Base-by-base conservation (phyloP, 192 early-diverging fungal genomes). In the Globomyces pollinis-pini region DNA sequence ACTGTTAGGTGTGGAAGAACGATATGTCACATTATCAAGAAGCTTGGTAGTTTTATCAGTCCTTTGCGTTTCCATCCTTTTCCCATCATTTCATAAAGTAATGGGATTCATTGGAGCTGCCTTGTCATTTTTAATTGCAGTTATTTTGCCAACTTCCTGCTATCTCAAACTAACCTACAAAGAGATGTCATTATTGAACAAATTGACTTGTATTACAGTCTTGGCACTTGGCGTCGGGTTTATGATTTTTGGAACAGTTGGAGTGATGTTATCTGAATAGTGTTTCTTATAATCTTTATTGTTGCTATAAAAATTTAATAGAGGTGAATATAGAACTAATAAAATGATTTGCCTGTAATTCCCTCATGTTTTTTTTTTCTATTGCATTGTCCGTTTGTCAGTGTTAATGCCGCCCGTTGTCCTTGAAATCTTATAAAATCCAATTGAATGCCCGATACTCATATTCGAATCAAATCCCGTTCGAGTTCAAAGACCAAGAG, bases 1-100 rank as follows among this genome's bases (percentile, higher is more conserved):
- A 18, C 23, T 65, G 18, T 20, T 56, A 8, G 29, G 58, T 23
- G 47, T 41, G 15, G 13, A 39, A 4, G 26, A 33, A 6, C 36
- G 39, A 6, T 24, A 60, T 24, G 23, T 74, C 2, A 42, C 35
- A 11, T 9, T 69, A 4, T 59, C 63, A 26, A 64, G 82, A 21
- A 65, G 74, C 7, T 18, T 63, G 2, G 38, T 69, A 5, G 64
- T 71, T 30, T 50, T 66, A 2, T 1, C 65, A 0, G 68, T 85
- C 13, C 52, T 86, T n/a, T 36, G 50, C 4, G 65, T 80, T 24
- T 64, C 86, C 21, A 79, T 83, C 28, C 35, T 68, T n/a, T 81
- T 86, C 44, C 86, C 86, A 13, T 64, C 69, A n/a, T 88, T 88
- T 64, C 81, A 88, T 44, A 62, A 67, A 23, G 61, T 88, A 20